Conservation (phyloP, 78 protist species). For the Reticulomyxa filosa region DNA sequence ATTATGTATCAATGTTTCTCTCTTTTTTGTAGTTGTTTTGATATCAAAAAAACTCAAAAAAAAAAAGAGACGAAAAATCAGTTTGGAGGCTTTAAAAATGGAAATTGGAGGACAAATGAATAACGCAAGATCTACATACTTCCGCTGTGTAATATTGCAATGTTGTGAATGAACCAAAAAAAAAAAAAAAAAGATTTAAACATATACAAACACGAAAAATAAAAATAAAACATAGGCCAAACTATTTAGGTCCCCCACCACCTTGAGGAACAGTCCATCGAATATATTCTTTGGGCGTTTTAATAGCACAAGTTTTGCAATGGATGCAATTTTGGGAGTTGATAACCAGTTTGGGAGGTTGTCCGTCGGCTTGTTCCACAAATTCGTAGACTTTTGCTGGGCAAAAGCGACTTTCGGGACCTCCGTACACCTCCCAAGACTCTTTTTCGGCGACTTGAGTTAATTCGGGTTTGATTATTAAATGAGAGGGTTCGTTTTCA, state of each 20-base stretch:
- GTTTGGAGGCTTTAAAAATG: no score
- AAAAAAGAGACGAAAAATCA: no score
- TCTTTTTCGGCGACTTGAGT: no score
- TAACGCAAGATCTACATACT: no score
- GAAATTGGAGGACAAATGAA: no score
- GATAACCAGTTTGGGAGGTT: background rate
- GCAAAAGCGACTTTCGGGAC: background rate
- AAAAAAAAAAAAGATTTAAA: no score
- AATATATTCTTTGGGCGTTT: conserved; percentile 1
- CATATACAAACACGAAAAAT: background rate
- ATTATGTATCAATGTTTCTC: no score
- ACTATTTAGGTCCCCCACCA: background rate
- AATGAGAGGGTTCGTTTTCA: background rate
- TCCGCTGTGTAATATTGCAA: no score
- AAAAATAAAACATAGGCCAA: background rate
- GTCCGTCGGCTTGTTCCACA: background rate
- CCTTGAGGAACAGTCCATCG: conserved; percentile 9
- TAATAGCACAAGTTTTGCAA: conserved; percentile 2
- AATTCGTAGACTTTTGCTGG: conserved; percentile 3
- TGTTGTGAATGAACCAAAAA: no score
- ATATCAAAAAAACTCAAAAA: no score
- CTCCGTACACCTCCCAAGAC: background rate
- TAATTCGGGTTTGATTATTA: background rate
- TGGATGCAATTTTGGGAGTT: conserved; percentile 4
- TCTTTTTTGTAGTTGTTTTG: no score